Evolutionary conservation across 805 yeast genomes (phyloP).

Genomic region (Suhomyces sp.): DNA sequence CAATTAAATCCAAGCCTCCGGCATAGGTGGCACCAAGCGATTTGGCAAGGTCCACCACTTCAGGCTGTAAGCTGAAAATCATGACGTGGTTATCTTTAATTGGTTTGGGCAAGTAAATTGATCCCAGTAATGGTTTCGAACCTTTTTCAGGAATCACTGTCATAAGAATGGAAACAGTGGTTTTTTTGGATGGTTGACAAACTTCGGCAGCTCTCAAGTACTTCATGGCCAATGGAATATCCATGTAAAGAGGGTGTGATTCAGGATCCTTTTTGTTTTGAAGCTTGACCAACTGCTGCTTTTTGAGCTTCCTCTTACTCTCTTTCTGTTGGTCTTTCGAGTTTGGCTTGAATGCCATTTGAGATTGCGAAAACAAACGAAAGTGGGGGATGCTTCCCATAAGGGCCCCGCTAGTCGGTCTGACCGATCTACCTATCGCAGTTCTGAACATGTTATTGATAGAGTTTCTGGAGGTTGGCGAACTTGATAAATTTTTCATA

Average conservation of each 20-base stretch:
- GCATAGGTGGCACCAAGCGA: conserved; percentile 58
- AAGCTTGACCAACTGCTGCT: conserved; percentile 21
- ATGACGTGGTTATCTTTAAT: conserved; percentile 62
- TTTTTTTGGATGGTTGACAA: conserved; percentile 71
- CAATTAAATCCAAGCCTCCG: conserved; percentile 73
- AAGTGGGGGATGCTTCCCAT: neutral
- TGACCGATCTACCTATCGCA: neutral
- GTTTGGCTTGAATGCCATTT: conserved; percentile 8
- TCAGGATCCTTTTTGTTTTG: conserved; percentile 29
- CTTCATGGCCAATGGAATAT: conserved; percentile 67
- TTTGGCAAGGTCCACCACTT: conserved; percentile 50
- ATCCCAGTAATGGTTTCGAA: conserved; percentile 69
- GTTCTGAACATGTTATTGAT: neutral
- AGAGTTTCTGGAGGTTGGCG: neutral
- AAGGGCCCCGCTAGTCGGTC: neutral
- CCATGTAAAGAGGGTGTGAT: conserved; percentile 64
- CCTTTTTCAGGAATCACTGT: conserved; percentile 73
- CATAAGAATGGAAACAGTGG: conserved; percentile 62
- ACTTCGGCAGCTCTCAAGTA: conserved; percentile 87
- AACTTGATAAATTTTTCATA: conserved; percentile 1
- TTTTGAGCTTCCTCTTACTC: conserved; percentile 21
- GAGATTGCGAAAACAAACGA: conserved; percentile 8
- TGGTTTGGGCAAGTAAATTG: conserved; percentile 69
- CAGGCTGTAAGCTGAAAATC: conserved; percentile 63
- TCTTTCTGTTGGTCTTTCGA: conserved; percentile 14